These are phyloP conservation scores for Trypanosomatidae sp. DNA, from an alignment of 208 protist species.

Conservation along the genomic window DNA sequence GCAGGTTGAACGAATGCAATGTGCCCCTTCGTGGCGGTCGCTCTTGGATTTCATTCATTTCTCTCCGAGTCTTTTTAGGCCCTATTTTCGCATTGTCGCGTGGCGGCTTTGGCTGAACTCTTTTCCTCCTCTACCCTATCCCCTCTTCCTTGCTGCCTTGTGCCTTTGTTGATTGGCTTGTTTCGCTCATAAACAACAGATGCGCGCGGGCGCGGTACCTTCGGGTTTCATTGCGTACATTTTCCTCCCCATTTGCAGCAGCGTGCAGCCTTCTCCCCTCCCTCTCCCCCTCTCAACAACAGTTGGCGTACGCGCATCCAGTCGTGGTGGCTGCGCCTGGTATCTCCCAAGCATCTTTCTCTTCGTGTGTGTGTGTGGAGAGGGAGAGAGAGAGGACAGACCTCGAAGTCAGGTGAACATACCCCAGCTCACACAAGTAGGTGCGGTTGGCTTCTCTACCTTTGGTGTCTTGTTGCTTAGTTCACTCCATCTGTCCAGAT, in stretches of 20 bases:
- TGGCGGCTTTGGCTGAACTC: background rate
- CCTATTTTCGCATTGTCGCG: too few species aligned
- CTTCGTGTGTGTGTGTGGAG: background rate
- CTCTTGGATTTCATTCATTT: background rate
- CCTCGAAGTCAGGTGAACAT: background rate
- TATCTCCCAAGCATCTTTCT: background rate
- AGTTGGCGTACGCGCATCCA: background rate
- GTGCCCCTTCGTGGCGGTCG: background rate
- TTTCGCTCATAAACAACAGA: background rate
- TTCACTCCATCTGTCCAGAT: background rate
- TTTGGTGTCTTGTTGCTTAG: background rate
- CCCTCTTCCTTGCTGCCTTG: background rate
- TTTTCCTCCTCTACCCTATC: background rate
- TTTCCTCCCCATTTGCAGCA: background rate
- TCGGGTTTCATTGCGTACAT: background rate
- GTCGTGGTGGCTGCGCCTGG: background rate
- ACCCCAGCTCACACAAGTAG: background rate
- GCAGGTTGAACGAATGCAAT: background rate
- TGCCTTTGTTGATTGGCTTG: background rate
- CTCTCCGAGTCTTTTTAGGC: background rate
- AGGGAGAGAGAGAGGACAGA: background rate
- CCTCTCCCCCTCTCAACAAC: background rate
- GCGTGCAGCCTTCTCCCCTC: background rate
- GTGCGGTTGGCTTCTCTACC: background rate
- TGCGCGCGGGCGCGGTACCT: background rate